These are phyloP conservation scores for Alternaria viburni DNA, from an alignment of 2,329 filamentous ascomycete genomes.

Conservation along the genomic window DNA sequence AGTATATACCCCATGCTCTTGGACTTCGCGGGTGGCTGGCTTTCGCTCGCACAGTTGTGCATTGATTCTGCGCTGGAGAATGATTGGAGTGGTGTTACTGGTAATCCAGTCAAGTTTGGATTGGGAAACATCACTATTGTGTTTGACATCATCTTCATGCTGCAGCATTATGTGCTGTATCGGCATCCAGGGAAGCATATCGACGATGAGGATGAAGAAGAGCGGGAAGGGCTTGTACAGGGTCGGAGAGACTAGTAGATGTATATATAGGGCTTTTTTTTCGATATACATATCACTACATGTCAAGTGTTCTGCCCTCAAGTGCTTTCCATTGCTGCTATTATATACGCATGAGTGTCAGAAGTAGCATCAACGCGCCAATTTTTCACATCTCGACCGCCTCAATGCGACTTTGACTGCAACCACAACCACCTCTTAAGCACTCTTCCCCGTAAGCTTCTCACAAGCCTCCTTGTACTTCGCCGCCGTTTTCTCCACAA, in stretches of 20 bases:
- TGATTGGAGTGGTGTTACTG: slow-evolving; percentile 89
- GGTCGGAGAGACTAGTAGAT: slow-evolving; percentile 1
- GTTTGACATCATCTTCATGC: slow-evolving; percentile 85
- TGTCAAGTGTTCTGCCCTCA: neutral
- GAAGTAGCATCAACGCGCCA: neutral
- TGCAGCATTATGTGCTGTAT: slow-evolving; percentile 89
- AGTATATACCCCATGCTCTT: slow-evolving; percentile 83
- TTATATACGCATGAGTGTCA: neutral
- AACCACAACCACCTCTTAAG: neutral
- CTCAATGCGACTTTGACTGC: accelerated
- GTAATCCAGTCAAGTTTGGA: slow-evolving; percentile 89
- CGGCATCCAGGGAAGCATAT: slow-evolving; percentile 34
- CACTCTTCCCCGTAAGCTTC: slow-evolving; percentile 63
- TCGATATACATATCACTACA: no score
- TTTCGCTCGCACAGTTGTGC: slow-evolving; percentile 80
- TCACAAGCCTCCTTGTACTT: slow-evolving; percentile 81
- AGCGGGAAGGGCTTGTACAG: slow-evolving; percentile 31
- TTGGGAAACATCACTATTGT: slow-evolving; percentile 84
- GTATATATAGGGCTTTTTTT: no score
- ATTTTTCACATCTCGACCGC: accelerated
- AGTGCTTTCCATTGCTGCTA: neutral
- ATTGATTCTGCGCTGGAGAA: slow-evolving; percentile 84
- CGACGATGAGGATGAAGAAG: slow-evolving; percentile 39
- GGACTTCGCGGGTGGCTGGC: slow-evolving; percentile 79
- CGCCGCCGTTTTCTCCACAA: slow-evolving; percentile 70